Percentiles rank a stretch among this genome's conserved stretches.
Evolutionary conservation across 345 rosid species (phyloP).

Genomic region (Hevea brasiliensis): DNA sequence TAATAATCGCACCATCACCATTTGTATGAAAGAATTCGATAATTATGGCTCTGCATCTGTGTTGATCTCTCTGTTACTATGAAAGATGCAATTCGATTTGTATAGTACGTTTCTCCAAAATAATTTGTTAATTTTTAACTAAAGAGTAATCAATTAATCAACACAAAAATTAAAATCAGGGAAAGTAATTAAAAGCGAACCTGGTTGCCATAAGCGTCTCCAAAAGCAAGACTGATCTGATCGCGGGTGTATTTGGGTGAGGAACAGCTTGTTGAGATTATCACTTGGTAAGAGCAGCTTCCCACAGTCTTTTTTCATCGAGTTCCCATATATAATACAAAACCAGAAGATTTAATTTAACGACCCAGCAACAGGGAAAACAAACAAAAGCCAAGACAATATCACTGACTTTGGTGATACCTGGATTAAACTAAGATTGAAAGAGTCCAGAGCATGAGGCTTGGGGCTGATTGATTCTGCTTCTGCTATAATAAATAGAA

Average conservation of each 20-base stretch:
- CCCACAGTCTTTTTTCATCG: slow-evolving; percentile 16
- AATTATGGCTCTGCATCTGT: no score
- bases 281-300: slow-evolving; percentile 47
- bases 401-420: slow-evolving; percentile 10
- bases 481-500: slow-evolving; percentile 14
- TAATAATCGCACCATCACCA: no score
- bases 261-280: slow-evolving; percentile 53
- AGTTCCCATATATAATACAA: no score
- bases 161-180: slow-evolving; percentile 2
- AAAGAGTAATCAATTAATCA: no score
- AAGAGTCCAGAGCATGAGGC: slow-evolving; percentile 49
- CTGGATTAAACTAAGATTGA: slow-evolving; percentile 68
- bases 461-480: slow-evolving; percentile 29
- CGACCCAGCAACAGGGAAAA: neutral
- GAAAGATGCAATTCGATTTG: no score
- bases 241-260: slow-evolving; percentile 61
- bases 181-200: slow-evolving; percentile 30
- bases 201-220: slow-evolving; percentile 79
- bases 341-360: neutral
- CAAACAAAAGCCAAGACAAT: neutral
- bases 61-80: no score
- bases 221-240: slow-evolving; percentile 70
- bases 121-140: no score
- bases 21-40: no score
- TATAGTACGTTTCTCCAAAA: no score